Conservation (phyloP, 805 yeast species). For the Yamadazyma olivae region DNA sequence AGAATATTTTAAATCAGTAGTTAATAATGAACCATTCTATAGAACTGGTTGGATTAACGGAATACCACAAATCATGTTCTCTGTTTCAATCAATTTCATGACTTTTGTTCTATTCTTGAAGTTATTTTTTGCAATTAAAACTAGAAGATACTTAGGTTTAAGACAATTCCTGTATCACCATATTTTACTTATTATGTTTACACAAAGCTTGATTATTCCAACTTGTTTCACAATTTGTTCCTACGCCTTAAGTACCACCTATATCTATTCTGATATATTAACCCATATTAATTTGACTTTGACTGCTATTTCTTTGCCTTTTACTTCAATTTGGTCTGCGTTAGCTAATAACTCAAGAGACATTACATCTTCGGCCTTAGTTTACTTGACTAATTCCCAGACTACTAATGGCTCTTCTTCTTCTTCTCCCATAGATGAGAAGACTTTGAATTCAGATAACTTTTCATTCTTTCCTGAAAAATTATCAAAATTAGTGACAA, state of each 20-base stretch:
- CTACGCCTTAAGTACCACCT: conserved; percentile 13
- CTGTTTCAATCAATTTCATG: conserved; percentile 63
- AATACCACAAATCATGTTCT: conserved; percentile 60
- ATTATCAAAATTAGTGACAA: conserved; percentile 7
- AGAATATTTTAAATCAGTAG: conserved; percentile 22
- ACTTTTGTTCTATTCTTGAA: conserved; percentile 62
- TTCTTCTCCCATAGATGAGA: conserved; percentile 8
- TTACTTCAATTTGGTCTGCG: conserved; percentile 88
- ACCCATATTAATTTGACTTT: conserved; percentile 11
- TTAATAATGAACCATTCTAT: conserved; percentile 1
- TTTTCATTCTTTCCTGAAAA: conserved; percentile 14
- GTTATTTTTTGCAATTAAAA: conserved; percentile 61
- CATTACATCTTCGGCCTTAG: conserved; percentile 7
- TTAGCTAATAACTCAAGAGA: conserved; percentile 47
- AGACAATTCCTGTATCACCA: conserved; percentile 82
- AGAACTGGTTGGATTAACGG: conserved; percentile 38
- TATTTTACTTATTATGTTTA: conserved; percentile 72
- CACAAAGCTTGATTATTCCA: conserved; percentile 81
- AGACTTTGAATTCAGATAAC: conserved; percentile 7
- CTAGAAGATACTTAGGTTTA: conserved; percentile 74
- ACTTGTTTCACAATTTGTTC: conserved; percentile 62
- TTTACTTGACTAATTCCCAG: conserved; percentile 8
- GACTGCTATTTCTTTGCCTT: conserved; percentile 58
- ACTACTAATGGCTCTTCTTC: conserved; percentile 1
- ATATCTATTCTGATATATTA: conserved; percentile 8